Evolutionary conservation across 306 rosid genomes (phyloP), one percentile per base, ranked within the genome.

Genomic region (Castanopsis chinensis): DNA sequence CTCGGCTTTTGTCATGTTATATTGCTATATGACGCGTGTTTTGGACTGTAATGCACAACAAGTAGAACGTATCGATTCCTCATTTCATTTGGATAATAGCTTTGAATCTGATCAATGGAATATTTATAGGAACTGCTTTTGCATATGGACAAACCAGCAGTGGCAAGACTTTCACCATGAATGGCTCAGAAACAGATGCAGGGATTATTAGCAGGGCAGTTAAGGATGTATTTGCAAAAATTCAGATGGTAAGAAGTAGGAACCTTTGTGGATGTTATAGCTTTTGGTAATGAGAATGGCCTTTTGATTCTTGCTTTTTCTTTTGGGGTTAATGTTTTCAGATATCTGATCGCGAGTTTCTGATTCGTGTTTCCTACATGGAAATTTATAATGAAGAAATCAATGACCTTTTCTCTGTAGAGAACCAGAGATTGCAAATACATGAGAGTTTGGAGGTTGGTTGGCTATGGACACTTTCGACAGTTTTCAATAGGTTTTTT

Each of bases 81-180:
- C 33, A 57, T 64, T 71, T 32, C 33, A 70, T 60, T 73, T 51
- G 64, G 23, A 32, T 51, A 52, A 69, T 79, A 63, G 69, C 35
- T 59, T 69, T 14, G 80, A 76, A 70, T 71, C 69, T 79, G 61
- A 61, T 72, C 28, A 32, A n/a, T 77, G 78, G 53, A 78, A 75
- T 41, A 60, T 84, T 75, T 55, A 18, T 75, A 95, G 99, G 99
- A 85, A 95, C 99, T 70, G 97, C 97, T 54, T 95, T 95, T 82
- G 99, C 99, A 35, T 95, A 95, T 83, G 98, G 99, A 58, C 99
- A 91, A 87, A 95, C 99, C 45, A 95, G 99, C 80, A 95, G 99
- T 90, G 99, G 99, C 37, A 95, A 95, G 88, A 95, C 99, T 14
- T 95, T 91, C 89, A 95, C 99, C 41, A 95, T 95, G 98, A 93